Base-by-base conservation (phyloP, 1,284 basidiomycete genomes). In the Irpex sp. region DNA sequence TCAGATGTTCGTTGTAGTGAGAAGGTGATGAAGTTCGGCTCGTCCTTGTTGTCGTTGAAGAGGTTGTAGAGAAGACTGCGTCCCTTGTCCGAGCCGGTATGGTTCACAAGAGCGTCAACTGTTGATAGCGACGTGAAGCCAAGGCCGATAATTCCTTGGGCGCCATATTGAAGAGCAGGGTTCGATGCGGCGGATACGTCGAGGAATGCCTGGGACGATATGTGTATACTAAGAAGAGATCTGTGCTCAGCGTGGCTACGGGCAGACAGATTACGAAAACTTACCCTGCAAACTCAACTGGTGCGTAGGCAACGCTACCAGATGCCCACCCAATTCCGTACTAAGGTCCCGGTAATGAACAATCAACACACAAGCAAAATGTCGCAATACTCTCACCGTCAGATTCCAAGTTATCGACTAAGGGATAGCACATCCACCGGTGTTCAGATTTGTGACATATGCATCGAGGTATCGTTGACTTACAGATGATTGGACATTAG, bases 21-120 rank as follows among this genome's bases (percentile, higher is more conserved):
- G 70, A 93, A 89, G 0, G 90, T 84, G 67, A 93, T 88, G 72
- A 87, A 93, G 70, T 93, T 93, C 56, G 88, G 88, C 69, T 90
- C 83, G 11, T 69, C 74, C 1, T 84, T 83, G 72, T 92, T 87
- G 66, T 84, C 79, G 35, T 79, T 75, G 73, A 93, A 93, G 53
- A 90, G 76, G 69, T 91, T 93, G 76, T 85, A 89, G 13, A 93
- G 80, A 49, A 93, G 70, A 64, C 84, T 87, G 54, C 88, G 83
- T 43, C 91, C 91, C 5, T 81, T 78, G 2, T 81, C 79, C 3
- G 81, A 78, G 33, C 82, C 80, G 1, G 87, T 83, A 13, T 73
- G 69, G 66, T 89, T 90, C 58, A 92, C 75, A 3, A 78, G 71
- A 11, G 77, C 72, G 70, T 92, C 89, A 55, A 93, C 82, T 46